Evolutionary conservation across 2,329 filamentous ascomycete genomes (phyloP), one percentile per base, ranked within the genome.

Genomic region (Helminthosporium solani): DNA sequence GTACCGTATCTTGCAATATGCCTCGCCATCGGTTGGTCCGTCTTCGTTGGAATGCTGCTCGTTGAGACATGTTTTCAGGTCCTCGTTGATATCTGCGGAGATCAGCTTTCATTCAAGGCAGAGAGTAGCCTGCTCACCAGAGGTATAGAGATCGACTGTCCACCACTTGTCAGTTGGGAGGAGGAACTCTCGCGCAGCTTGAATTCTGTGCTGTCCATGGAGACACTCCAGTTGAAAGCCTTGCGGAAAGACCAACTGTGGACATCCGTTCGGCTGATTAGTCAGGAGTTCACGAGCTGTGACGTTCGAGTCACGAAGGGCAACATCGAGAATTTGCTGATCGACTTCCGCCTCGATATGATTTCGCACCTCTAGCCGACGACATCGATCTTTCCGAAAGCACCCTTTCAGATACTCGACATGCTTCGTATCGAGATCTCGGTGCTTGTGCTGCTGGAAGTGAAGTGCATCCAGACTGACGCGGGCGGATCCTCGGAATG

Each of bases 1-100:
- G 39, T 56, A 25, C 12, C 48, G 48, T 14, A 61, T 63, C 50
- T 53, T 53, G 31, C 35, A 15, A 23, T 53, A 53, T 25, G 50
- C 44, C 35, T 53, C 47, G 38, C 50, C 40, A 50, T 53, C 42
- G 40, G 39, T 18, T 15, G 36, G 46, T 33, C 46, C 30, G 19
- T 46, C 44, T 41, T 52, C 36, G 27, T 20, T 27, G 20, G 41
- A 49, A 40, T 52, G 49, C 19, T 49, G 37, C 43, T 52, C 38
- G 37, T 46, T 40, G 9, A 52, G 37, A 14, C 15, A 15, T 20
- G 25, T 50, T 30, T 40, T 42, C 3, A 50, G 18, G 23, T 44
- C 27, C 25, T 30, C 7, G 23, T 25, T 25, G 23, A 9, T 6
- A 9, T 25, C 23, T 25, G 9, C 23, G 23, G 6, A 25, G 23